Percentiles rank a stretch among this genome's conserved stretches.
Conservation (phyloP, 192 early-diverging fungal genomes). For the Geosiphon pyriformis region DNA sequence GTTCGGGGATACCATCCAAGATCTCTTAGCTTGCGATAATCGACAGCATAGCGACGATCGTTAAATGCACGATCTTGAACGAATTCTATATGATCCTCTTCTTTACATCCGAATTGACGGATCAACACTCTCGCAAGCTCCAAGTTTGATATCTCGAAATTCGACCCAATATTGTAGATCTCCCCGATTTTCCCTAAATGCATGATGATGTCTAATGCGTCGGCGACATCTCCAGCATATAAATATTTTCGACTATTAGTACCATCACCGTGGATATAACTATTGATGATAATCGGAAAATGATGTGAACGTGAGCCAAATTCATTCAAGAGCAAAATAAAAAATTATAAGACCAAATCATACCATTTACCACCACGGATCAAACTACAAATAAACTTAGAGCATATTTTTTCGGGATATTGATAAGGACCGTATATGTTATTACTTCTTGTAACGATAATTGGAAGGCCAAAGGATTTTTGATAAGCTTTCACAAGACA, state of each 20-base stretch:
- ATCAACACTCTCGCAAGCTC: slow-evolving; percentile 56
- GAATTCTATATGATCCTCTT: slow-evolving; percentile 52
- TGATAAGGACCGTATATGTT: slow-evolving; percentile 79
- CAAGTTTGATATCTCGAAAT: slow-evolving; percentile 65
- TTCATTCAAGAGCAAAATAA: slow-evolving; percentile 24
- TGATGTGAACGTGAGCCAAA: no score
- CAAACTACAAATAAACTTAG: slow-evolving; percentile 72
- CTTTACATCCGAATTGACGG: slow-evolving; percentile 38
- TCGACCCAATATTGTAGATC: slow-evolving; percentile 75
- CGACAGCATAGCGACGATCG: slow-evolving; percentile 70
- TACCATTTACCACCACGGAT: slow-evolving; percentile 51
- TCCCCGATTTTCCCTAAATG: slow-evolving; percentile 62
- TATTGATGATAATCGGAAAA: no score
- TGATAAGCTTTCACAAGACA: slow-evolving; percentile 68
- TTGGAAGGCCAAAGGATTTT: slow-evolving; percentile 70
- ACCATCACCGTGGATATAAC: slow-evolving; percentile 72
- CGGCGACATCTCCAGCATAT: slow-evolving; percentile 62
- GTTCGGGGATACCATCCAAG: slow-evolving; percentile 66
- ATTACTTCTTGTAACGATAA: slow-evolving; percentile 74
- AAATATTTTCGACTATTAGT: slow-evolving; percentile 68
- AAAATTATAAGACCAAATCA: background rate
- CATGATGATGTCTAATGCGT: slow-evolving; percentile 65
- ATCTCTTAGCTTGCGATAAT: slow-evolving; percentile 57
- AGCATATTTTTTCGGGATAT: slow-evolving; percentile 82
- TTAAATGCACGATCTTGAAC: slow-evolving; percentile 76